Evolutionary conservation across 1,284 basidiomycete genomes (phyloP).

Genomic region (Cryptococcus sp.): DNA sequence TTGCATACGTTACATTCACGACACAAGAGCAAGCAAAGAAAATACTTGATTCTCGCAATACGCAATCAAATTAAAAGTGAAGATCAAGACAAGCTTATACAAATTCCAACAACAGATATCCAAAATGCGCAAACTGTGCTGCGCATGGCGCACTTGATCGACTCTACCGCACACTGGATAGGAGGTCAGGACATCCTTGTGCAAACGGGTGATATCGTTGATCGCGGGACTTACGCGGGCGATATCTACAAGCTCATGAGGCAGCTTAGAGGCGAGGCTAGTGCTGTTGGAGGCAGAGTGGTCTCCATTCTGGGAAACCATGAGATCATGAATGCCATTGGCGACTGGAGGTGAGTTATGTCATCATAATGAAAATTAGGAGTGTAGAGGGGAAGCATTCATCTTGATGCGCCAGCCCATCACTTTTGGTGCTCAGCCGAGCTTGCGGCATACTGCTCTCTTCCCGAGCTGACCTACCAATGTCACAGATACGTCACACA

Average conservation of each 20-base stretch:
- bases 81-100: not conserved
- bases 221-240: constrained; percentile 85
- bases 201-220: constrained; percentile 92
- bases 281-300: constrained; percentile 66
- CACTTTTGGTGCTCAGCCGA: too few species aligned
- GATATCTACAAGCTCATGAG: constrained; percentile 80
- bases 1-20: not conserved
- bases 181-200: constrained; percentile 78
- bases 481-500: constrained; percentile 77
- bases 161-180: constrained; percentile 69
- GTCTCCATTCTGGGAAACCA: constrained; percentile 74
- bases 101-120: constrained; percentile 13
- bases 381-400: too few species aligned
- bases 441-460: not conserved
- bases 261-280: constrained; percentile 72
- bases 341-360: constrained; percentile 73
- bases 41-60: not conserved
- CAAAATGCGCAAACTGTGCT: constrained; percentile 58
- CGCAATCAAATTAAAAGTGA: not conserved
- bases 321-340: constrained; percentile 75
- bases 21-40: not conserved
- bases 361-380: not conserved
- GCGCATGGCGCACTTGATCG: constrained; percentile 69
- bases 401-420: not conserved
- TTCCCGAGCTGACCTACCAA: not conserved